Percentiles rank a stretch among this genome's conserved stretches.
Evolutionary conservation across 2,329 filamentous ascomycete species (phyloP).

Genomic region (Plectosphaerella sp.): DNA sequence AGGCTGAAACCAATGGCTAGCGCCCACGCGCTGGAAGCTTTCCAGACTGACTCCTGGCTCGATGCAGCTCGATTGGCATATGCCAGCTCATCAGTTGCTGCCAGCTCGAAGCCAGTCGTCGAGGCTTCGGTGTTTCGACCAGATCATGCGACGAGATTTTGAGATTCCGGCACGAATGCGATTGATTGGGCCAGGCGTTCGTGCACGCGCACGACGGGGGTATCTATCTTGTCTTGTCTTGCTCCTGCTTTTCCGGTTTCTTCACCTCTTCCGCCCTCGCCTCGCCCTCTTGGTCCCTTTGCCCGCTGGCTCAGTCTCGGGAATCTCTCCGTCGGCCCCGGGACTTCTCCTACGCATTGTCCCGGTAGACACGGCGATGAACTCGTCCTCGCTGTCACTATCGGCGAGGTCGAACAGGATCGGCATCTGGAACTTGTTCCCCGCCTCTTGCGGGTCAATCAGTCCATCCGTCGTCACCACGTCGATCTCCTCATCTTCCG

Average conservation of each 20-base stretch:
- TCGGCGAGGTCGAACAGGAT: constrained; percentile 90
- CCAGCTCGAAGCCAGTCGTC: no score
- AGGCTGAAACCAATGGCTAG: background rate
- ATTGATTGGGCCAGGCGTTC: no score
- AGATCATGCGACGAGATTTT: no score
- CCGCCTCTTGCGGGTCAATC: constrained; percentile 48
- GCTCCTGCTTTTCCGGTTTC: background rate
- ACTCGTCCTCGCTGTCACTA: constrained; percentile 93
- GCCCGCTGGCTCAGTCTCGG: constrained; percentile 27
- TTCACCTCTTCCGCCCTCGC: constrained; percentile 8
- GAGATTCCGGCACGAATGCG: no score
- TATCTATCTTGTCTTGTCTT: background rate
- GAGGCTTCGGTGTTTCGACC: no score
- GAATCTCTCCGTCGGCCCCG: constrained; percentile 60
- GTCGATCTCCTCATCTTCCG: constrained; percentile 91
- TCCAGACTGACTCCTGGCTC: background rate
- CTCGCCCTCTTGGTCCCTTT: background rate
- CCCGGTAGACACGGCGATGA: constrained; percentile 62
- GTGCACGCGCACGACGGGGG: background rate
- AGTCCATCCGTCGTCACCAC: constrained; percentile 70
- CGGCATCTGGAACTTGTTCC: constrained; percentile 74
- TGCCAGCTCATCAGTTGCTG: no score
- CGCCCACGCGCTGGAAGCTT: background rate
- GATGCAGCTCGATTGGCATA: no score
- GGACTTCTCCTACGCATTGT: constrained; percentile 86